These are phyloP conservation scores for Arachnomyces sp. DNA, from an alignment of 2,329 filamentous ascomycete genomes.

Conservation along the genomic window DNA sequence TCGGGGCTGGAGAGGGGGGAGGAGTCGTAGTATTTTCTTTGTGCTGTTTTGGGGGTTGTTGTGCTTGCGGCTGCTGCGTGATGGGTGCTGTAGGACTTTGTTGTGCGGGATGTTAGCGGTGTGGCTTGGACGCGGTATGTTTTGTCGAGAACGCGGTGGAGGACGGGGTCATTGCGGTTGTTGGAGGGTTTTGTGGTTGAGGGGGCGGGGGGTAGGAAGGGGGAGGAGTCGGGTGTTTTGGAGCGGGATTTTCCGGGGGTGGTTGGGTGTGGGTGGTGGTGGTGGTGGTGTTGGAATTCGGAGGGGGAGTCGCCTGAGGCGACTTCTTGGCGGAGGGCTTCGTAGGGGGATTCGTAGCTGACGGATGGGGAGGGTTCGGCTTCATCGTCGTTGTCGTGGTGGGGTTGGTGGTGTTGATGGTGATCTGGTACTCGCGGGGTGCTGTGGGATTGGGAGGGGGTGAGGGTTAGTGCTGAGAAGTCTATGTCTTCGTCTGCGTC, in stretches of 20 bases:
- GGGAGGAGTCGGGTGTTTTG: slow-evolving; percentile 41
- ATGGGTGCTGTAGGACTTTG: slow-evolving; percentile 10
- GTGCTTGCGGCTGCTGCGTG: slow-evolving; percentile 15
- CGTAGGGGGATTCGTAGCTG: slow-evolving; percentile 67
- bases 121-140: slow-evolving; percentile 92
- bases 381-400: slow-evolving; percentile 25
- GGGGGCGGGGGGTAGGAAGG: slow-evolving; percentile 44
- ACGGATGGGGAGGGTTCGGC: slow-evolving; percentile 33
- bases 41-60: slow-evolving; percentile 24
- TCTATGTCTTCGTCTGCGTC: slow-evolving; percentile 44
- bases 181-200: slow-evolving; percentile 30
- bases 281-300: slow-evolving; percentile 23
- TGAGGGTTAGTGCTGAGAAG: slow-evolving; percentile 34
- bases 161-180: slow-evolving; percentile 57
- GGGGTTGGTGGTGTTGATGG: slow-evolving; percentile 16
- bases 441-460: slow-evolving; percentile 38
- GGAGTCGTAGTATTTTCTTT: slow-evolving; percentile 31
- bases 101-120: slow-evolving; percentile 46
- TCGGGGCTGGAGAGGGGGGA: slow-evolving; percentile 66
- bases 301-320: slow-evolving; percentile 35
- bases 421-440: slow-evolving; percentile 34
- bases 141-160: slow-evolving; percentile 90
- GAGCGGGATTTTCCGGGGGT: slow-evolving; percentile 27
- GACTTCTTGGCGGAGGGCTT: slow-evolving; percentile 61
- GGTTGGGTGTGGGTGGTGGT: slow-evolving; percentile 24